These are phyloP conservation scores for Myriosclerotinia curreyana DNA, from an alignment of 2,329 filamentous ascomycete genomes.

Conservation along the genomic window DNA sequence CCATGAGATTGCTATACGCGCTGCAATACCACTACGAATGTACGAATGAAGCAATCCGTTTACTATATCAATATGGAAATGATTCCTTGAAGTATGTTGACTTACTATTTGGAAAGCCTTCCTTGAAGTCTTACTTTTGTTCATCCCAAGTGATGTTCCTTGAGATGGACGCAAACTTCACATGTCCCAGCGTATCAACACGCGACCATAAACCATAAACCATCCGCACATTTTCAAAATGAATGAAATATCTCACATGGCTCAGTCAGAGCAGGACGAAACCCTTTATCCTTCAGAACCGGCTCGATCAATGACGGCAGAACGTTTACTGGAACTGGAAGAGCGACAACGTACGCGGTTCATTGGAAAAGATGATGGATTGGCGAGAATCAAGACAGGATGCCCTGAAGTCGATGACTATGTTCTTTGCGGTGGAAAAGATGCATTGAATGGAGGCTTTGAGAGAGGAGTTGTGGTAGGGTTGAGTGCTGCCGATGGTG, in stretches of 20 bases:
- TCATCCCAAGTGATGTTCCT: neutral
- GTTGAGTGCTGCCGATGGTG: slow-evolving; percentile 34
- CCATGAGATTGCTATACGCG: neutral
- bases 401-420: slow-evolving; percentile 28
- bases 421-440: slow-evolving; percentile 30
- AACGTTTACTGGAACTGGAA: slow-evolving; percentile 32
- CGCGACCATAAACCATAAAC: too few relatives aligned
- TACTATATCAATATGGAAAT: neutral
- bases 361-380: slow-evolving; percentile 6
- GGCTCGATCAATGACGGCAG: slow-evolving; percentile 32
- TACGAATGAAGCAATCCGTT: neutral
- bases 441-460: slow-evolving; percentile 21
- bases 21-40: neutral
- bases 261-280: neutral
- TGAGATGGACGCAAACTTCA: slow-evolving; percentile 4
- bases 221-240: slow-evolving; percentile 21
- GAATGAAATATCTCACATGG: slow-evolving; percentile 25
- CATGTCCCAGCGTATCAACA: neutral
- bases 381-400: slow-evolving; percentile 29
- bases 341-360: slow-evolving; percentile 29
- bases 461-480: slow-evolving; percentile 35
- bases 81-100: neutral
- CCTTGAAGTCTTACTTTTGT: too few relatives aligned
- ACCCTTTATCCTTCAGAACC: slow-evolving; percentile 33
- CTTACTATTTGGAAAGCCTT: neutral